Evolutionary conservation across 176 grass and related monocot genomes (phyloP).

Genomic region (Oryza nivara): DNA sequence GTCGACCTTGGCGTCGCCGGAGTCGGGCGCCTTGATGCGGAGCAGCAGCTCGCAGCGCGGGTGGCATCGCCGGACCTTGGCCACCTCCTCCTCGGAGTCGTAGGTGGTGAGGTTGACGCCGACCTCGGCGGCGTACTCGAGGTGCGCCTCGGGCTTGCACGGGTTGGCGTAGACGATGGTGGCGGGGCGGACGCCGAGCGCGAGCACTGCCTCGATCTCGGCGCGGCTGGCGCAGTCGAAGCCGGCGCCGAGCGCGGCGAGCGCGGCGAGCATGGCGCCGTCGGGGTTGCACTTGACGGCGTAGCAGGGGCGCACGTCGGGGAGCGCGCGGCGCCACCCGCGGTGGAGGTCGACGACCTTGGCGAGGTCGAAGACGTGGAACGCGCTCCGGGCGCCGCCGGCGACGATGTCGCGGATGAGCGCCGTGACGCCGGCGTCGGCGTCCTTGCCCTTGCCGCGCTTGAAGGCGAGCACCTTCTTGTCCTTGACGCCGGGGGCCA

Average conservation of each 20-base stretch:
- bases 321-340: conserved; percentile 20
- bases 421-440: neutral
- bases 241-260: conserved; percentile 31
- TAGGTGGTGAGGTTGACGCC: conserved; percentile 52
- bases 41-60: conserved; percentile 41
- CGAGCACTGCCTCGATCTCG: conserved; percentile 48
- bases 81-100: conserved; percentile 45
- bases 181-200: conserved; percentile 1
- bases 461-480: conserved; percentile 28
- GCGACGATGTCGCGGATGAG: conserved; percentile 32
- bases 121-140: conserved; percentile 40
- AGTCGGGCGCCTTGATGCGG: conserved; percentile 49
- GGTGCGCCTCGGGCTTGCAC: conserved; percentile 49
- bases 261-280: neutral
- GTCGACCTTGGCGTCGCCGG: conserved; percentile 21
- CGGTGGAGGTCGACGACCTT: conserved; percentile 27
- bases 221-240: conserved; percentile 56
- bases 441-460: conserved; percentile 37
- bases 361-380: conserved; percentile 49
- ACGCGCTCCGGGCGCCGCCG: conserved; percentile 23
- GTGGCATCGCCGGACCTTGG: conserved; percentile 43
- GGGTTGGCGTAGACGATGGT: conserved; percentile 52
- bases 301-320: conserved; percentile 44
- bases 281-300: conserved; percentile 59
- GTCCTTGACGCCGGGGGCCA: conserved; percentile 45